Evolutionary conservation across 2,329 filamentous ascomycete species (phyloP), one percentile per base, ranked within the genome.

Genomic region (Aspergillus persii): DNA sequence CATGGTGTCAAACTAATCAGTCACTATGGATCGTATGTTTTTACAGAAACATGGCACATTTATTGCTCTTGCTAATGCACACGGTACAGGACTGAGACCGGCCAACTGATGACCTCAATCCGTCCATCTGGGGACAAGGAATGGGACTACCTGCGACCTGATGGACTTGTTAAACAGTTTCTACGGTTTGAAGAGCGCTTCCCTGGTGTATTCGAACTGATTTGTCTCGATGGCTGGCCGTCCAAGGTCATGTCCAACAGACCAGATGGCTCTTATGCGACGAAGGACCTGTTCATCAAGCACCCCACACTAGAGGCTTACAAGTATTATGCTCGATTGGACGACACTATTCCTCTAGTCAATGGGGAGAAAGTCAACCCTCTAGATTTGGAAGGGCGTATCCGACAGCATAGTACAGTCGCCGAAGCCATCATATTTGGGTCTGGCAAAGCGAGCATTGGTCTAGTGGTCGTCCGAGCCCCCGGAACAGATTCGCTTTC

Each of bases 101-200:
- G 85, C 5, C 81, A 85, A 65, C 70, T 88, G 12, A 86, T 87
- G 83, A 87, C 83, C 1, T 86, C 84, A 0, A 81, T 83, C 62
- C 76, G 86, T 8, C 76, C 80, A 0, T 68, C 69, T 2, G 79
- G 74, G 1, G 86, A 88, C 68, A 80, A 80, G 47, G 81, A 77
- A 3, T 89, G 86, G 86, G 83, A 86, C 65, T 89, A 86, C 61
- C 71, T 87, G n/a, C 75, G 81, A 2, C 74, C 78, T 0, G 68
- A 77, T 1, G 71, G 76, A 0, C 66, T 70, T 12, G 72, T 80
- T 3, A 70, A 73, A 33, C 73, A 76, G 1, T 84, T 74, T 58
- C 68, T 85, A 6, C 71, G 48, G 63, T 80, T 71, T 39, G 74
- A 77, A 56, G 72, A 74, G 12, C 68, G 67, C 41, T 71, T 67